phyloP scores from a whole-genome alignment of 768 basidiomycete genomes.

The Rubroboletus satanas region DNA sequence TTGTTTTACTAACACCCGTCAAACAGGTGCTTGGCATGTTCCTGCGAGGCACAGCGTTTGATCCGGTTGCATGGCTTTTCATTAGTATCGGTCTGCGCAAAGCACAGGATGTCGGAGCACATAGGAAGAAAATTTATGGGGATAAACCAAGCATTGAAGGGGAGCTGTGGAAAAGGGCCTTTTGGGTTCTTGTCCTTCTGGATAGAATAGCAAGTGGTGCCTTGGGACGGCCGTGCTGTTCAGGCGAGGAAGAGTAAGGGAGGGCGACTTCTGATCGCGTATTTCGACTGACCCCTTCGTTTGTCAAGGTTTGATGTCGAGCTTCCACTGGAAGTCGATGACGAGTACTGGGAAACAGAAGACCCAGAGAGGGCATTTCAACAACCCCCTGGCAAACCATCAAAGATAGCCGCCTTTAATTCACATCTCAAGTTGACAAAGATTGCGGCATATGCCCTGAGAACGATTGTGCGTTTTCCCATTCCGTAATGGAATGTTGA shows the following conservation, averaged over 20 bases:
- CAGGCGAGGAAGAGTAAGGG: conserved; percentile 65
- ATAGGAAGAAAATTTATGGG: conserved; percentile 58
- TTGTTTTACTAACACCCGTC: conserved; percentile 6
- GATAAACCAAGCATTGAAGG: conserved; percentile 47
- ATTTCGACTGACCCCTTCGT: conserved; percentile 3
- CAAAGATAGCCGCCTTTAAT: conserved; percentile 58
- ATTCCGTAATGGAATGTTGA: neutral
- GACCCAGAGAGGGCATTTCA: conserved; percentile 52
- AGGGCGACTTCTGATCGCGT: conserved; percentile 9
- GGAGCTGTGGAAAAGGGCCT: conserved; percentile 76
- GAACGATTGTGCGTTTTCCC: conserved; percentile 54
- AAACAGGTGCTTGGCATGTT: conserved; percentile 53
- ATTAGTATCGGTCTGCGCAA: conserved; percentile 55
- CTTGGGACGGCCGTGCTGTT: conserved; percentile 53
- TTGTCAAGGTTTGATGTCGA: conserved; percentile 75
- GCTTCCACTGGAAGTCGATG: conserved; percentile 77
- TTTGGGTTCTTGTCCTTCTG: conserved; percentile 64
- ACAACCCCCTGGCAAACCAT: conserved; percentile 62
- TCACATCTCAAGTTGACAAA: conserved; percentile 61
- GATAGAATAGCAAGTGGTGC: conserved; percentile 54
- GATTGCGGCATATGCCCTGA: conserved; percentile 64
- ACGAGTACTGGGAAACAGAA: conserved; percentile 67
- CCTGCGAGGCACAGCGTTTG: conserved; percentile 45
- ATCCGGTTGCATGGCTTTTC: conserved; percentile 52
- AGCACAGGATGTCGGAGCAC: conserved; percentile 73